Conservation (phyloP, 2,329 filamentous ascomycete genomes). For the Colletotrichum endophyticum region DNA sequence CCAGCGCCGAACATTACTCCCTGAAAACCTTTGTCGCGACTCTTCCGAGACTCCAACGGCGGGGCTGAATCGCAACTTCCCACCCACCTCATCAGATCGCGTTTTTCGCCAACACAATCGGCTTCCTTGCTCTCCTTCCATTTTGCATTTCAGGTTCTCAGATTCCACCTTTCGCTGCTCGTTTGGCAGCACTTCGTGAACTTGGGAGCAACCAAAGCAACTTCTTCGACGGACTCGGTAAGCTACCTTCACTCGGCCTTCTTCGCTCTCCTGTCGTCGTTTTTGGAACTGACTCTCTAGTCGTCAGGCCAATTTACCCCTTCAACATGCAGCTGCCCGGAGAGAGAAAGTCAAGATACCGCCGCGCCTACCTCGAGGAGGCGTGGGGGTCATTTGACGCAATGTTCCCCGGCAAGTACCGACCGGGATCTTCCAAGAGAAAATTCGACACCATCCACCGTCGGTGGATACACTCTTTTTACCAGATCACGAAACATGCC, state of each 20-base stretch:
- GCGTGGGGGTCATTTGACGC: background rate
- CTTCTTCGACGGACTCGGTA: background rate
- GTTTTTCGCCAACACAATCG: rapidly evolving
- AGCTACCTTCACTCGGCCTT: background rate
- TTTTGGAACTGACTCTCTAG: background rate
- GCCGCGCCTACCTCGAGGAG: background rate
- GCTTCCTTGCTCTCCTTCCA: background rate
- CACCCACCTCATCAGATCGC: background rate
- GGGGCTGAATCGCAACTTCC: background rate
- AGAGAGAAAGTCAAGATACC: background rate
- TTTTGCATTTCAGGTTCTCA: background rate
- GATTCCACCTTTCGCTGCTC: background rate
- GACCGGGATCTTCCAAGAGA: background rate
- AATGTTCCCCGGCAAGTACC: background rate
- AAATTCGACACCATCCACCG: background rate
- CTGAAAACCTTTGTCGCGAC: background rate
- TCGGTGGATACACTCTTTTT: rapidly evolving
- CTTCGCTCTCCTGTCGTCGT: background rate
- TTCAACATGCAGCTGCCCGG: background rate
- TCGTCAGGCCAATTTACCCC: background rate
- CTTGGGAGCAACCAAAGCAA: background rate
- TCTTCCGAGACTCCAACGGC: background rate
- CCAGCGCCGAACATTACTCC: rapidly evolving
- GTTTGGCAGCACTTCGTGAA: background rate
- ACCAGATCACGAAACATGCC: background rate